Base-by-base conservation (phyloP, 371 early-diverging fungal species). In the Saksenaea oblongispora region DNA sequence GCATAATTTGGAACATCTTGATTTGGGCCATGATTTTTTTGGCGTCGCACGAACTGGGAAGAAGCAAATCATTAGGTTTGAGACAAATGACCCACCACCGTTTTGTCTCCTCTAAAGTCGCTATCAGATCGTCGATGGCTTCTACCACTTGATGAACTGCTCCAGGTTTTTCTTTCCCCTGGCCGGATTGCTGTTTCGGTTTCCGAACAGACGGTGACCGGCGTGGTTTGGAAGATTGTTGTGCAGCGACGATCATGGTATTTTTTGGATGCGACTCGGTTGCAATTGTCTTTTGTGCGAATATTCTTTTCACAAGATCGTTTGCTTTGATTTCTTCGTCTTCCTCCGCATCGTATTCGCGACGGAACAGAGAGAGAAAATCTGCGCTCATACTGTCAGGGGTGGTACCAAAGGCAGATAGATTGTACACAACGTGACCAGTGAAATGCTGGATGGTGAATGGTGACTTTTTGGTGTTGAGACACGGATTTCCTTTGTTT, bases 1-100 rank as follows among this genome's bases (percentile, higher is more conserved):
- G 68, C n/a, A 72, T 56, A 14, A 92, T 34, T 31, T 79, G 83
- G 53, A 76, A 78, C 14, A 70, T 66, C 1, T 75, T 62, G 4
- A 91, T 71, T 69, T 93, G 92, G 41, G 60, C 34, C 37, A 63
- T 58, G 36, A 70, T 13, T 34, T 71, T 73, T 26, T 75, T 74
- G 1, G 71, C 65, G 65, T 93, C 92, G 65, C 86, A 85, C 26
- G 77, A 75, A 39, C 73, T 64, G 13, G 86, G 79, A 62, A 85
- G 69, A 44, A 83, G 75, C 10, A 86, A 72, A 67, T 90, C 90
- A 64, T 90, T 89, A 2, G 92, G 89, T 26, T 84, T 83, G 53
- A 97, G 72, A 76, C 93, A 93, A 56, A 92, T 66, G 31, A 95
- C 79, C 69, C 89, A 93, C 97, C 96, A 96, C 3, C 88, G 79